These are phyloP conservation scores for Penicillium argentinense DNA, from an alignment of 495 filamentous ascomycete species.

Conservation along the genomic window DNA sequence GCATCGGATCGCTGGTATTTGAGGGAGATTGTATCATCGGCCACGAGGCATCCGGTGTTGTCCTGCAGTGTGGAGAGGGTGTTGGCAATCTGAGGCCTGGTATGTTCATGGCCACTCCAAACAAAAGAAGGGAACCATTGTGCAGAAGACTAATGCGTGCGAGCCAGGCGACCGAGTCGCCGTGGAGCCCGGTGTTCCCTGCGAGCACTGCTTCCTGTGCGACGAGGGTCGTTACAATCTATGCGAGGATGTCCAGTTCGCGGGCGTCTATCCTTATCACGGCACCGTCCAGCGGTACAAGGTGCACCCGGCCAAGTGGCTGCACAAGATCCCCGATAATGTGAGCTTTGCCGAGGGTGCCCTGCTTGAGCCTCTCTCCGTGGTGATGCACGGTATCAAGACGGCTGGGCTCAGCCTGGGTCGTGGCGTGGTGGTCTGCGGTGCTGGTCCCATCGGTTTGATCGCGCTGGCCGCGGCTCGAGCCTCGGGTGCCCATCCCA, in stretches of 20 bases:
- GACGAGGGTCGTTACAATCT: slow-evolving; percentile 72
- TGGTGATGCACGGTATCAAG: slow-evolving; percentile 68
- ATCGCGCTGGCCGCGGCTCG: slow-evolving; percentile 59
- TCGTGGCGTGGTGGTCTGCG: slow-evolving; percentile 65
- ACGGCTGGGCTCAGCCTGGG: slow-evolving; percentile 52
- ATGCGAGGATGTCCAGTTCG: slow-evolving; percentile 70
- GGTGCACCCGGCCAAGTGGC: slow-evolving; percentile 61
- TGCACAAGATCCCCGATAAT: slow-evolving; percentile 59
- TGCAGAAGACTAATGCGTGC: background rate
- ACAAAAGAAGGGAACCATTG: background rate
- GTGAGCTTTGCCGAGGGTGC: slow-evolving; percentile 68
- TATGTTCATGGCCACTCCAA: slow-evolving; percentile 13
- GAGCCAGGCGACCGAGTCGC: slow-evolving; percentile 66
- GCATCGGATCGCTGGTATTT: slow-evolving; percentile 70
- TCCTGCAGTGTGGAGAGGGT: slow-evolving; percentile 59
- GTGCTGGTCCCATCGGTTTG: slow-evolving; percentile 75
- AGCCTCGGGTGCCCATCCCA: slow-evolving; percentile 61
- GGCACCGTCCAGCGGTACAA: slow-evolving; percentile 61
- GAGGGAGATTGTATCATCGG: slow-evolving; percentile 69
- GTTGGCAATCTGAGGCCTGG: slow-evolving; percentile 35
- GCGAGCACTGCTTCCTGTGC: slow-evolving; percentile 64
- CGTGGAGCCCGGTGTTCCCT: slow-evolving; percentile 73
- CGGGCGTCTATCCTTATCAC: slow-evolving; percentile 58
- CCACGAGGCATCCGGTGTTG: slow-evolving; percentile 73
- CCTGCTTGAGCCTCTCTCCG: slow-evolving; percentile 71